Evolutionary conservation across 805 yeast genomes (phyloP).

Genomic region (Candida pini): DNA sequence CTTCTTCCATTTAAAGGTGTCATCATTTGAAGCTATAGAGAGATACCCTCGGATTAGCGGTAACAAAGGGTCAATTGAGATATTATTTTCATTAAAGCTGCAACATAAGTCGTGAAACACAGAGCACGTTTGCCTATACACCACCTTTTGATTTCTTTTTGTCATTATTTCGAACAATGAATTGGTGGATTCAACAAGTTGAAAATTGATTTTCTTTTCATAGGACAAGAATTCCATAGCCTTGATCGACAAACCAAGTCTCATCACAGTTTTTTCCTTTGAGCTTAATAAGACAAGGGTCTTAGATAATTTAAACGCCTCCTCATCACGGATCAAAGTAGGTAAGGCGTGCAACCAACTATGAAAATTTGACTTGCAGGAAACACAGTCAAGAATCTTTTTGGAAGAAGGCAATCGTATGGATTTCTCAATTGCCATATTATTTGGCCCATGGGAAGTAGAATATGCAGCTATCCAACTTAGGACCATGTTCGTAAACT

Average conservation of each 20-base stretch:
- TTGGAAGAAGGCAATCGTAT: too few species aligned
- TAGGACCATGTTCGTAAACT: too few species aligned
- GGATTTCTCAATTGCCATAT: too few species aligned
- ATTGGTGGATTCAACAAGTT: conserved; percentile 7
- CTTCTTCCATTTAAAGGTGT: neutral
- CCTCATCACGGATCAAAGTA: too few species aligned
- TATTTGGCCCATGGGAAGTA: too few species aligned
- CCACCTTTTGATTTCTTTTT: conserved; percentile 2
- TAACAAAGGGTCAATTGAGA: conserved; percentile 2
- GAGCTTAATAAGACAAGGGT: conserved; percentile 3
- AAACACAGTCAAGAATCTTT: too few species aligned
- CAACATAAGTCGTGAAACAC: conserved; percentile 7
- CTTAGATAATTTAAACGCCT: too few species aligned
- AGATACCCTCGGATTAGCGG: conserved; percentile 3
- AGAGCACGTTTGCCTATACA: conserved; percentile 9
- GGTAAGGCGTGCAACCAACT: too few species aligned
- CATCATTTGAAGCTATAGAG: too few species aligned
- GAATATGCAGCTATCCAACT: too few species aligned
- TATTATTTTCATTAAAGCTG: conserved; percentile 1
- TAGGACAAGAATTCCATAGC: conserved; percentile 5
- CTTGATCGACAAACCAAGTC: conserved; percentile 5
- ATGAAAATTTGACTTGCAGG: too few species aligned
- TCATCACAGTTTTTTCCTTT: conserved; percentile 3
- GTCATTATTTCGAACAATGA: conserved; percentile 4
- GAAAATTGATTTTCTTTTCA: conserved; percentile 2